phyloP scores from a whole-genome alignment of 2,329 filamentous ascomycete genomes.

The Ampelomyces quisqualis region DNA sequence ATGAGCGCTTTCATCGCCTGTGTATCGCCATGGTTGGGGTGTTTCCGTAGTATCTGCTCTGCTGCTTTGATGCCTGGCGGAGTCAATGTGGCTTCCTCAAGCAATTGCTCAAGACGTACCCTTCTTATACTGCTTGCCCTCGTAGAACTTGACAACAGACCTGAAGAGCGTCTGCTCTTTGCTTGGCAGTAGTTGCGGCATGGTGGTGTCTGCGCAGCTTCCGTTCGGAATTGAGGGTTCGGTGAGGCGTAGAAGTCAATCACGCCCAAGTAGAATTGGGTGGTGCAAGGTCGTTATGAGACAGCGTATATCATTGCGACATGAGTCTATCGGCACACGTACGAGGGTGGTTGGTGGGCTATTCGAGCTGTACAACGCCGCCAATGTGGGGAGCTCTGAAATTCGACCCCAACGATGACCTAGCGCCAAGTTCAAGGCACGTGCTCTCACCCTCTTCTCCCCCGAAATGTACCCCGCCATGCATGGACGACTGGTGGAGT shows the following conservation, averaged over 20 bases:
- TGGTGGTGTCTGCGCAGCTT: slow-evolving; percentile 42
- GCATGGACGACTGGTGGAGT: too few species aligned
- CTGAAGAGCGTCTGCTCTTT: slow-evolving; percentile 96
- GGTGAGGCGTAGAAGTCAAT: slow-evolving; percentile 4
- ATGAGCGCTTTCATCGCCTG: slow-evolving; percentile 99
- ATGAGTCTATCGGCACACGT: slow-evolving; percentile 1
- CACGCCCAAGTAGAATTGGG: neutral
- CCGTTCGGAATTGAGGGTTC: slow-evolving; percentile 12
- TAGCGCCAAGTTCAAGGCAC: slow-evolving; percentile 18
- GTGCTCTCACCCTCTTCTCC: slow-evolving; percentile 13
- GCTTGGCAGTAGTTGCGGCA: slow-evolving; percentile 73
- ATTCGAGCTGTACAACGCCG: slow-evolving; percentile 21
- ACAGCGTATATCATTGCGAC: slow-evolving; percentile 14
- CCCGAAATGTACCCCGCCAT: too few species aligned
- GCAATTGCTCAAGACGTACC: slow-evolving; percentile 46
- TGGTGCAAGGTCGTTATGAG: slow-evolving; percentile 8
- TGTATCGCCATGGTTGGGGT: slow-evolving; percentile 94
- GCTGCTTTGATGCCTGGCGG: slow-evolving; percentile 80
- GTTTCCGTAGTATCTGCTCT: slow-evolving; percentile 93
- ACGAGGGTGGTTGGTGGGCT: slow-evolving; percentile 6
- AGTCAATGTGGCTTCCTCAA: slow-evolving; percentile 23
- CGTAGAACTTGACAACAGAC: slow-evolving; percentile 92
- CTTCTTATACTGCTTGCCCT: slow-evolving; percentile 97
- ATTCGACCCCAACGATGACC: slow-evolving; percentile 30
- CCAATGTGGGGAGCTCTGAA: slow-evolving; percentile 37